Base-by-base conservation (phyloP, 73 alveolate species). In the Blepharisma stoltei region DNA sequence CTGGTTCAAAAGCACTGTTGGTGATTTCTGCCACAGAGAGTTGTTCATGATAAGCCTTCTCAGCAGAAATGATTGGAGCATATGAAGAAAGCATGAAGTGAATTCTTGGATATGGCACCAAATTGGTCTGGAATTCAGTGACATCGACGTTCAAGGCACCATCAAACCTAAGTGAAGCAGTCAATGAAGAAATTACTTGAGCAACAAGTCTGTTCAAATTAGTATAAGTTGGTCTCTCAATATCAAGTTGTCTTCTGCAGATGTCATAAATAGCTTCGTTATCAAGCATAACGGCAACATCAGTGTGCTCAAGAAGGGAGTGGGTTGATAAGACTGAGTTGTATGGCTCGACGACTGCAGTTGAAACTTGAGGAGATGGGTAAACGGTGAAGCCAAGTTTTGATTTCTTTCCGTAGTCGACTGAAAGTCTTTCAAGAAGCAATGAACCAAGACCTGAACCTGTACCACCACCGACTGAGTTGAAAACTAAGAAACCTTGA, bases 261-360 rank as follows among this genome's bases (percentile, higher is more conserved):
- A 96, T 95, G 69, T 95, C 97, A 90, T 93, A 95, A 70, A 96
- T 76, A 54, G 99, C 98, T 78, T 96, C 98, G 83, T 96, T 96
- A 80, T 94, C 98, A 71, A 83, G 60, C 77, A 77, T 54, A 50
- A 92, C 87, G 43, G 96, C 90, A 45, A 91, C 97, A 76, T 94
- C 98, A 55, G 92, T 78, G 78, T 88, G 94, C 80, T 95, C 98
- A 50, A 80, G 85, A 77, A 89, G 91, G 41, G 95, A 84, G 89
- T 96, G 95, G 77, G 95, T 90, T 54, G 96, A 84, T 73, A 94
- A 90, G 69, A 89, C 93, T 9, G 97, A 86, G 82, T 94, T 96
- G 88, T 94, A 96, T 43, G 99, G 99, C 87, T 96, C 99, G 54
- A 93, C 96, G 66, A 90, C 94, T 44, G 97, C 92, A 38, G 94